Percentiles rank a stretch among this genome's conserved stretches.
phyloP scores from a whole-genome alignment of 176 grass and related monocot genomes.

The Carex cristatella region DNA sequence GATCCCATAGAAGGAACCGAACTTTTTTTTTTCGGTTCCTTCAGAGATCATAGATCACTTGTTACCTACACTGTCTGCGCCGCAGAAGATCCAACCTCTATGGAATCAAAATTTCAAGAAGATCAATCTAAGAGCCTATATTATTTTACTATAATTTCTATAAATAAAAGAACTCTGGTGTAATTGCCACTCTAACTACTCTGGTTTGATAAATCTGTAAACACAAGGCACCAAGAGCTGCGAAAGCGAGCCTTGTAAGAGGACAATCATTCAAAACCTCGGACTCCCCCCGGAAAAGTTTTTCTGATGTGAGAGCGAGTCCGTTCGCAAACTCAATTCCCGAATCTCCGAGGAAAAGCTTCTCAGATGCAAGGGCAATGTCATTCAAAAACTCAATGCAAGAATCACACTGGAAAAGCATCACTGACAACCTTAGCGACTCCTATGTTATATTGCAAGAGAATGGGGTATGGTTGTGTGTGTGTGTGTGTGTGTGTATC shows the following conservation, averaged over 20 bases:
- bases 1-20: too few species aligned
- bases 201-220: constrained; percentile 8
- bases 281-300: constrained; percentile 46
- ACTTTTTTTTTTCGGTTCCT: too few species aligned
- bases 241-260: constrained; percentile 33
- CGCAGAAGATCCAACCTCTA: too few species aligned
- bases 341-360: constrained; percentile 59
- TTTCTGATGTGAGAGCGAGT: constrained; percentile 26
- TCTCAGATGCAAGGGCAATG: constrained; percentile 31
- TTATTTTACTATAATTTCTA: too few species aligned
- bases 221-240: constrained; percentile 51
- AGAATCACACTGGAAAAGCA: constrained; percentile 63
- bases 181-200: neutral
- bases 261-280: constrained; percentile 64
- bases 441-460: constrained; percentile 63
- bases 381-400: constrained; percentile 48
- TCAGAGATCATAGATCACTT: too few species aligned
- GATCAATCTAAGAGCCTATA: too few species aligned
- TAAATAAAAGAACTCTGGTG: neutral
- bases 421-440: constrained; percentile 59
- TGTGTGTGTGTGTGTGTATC: neutral
- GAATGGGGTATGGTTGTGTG: constrained; percentile 54
- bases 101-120: too few species aligned
- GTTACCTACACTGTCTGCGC: too few species aligned
- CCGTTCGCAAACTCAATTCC: constrained; percentile 54